These are phyloP conservation scores for Zancudomyces culisetae DNA, from an alignment of 371 early-diverging fungal species.

Conservation along the genomic window DNA sequence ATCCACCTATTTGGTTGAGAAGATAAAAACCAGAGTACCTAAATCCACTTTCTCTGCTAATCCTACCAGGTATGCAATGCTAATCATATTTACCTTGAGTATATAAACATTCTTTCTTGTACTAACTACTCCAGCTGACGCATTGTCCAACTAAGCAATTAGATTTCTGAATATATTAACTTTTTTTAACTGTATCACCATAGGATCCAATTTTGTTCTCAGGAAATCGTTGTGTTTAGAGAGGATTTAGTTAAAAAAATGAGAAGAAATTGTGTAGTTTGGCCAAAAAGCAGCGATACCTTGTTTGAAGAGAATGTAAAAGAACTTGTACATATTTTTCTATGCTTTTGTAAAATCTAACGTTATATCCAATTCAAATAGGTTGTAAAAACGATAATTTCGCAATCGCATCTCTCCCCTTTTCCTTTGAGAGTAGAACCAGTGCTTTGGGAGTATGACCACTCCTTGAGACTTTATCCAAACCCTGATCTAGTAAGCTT, in stretches of 20 bases:
- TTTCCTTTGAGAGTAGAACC: conserved; percentile 54
- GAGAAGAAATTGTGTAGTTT: conserved; percentile 50
- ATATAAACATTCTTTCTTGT: background rate
- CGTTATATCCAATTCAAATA: conserved; percentile 14
- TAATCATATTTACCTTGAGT: conserved; percentile 4
- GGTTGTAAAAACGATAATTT: conserved; percentile 64
- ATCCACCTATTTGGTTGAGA: conserved; percentile 40
- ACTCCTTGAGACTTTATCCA: conserved; percentile 68
- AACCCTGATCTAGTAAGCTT: conserved; percentile 47
- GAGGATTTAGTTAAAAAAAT: conserved; percentile 59
- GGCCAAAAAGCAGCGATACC: conserved; percentile 29
- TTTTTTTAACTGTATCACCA: background rate
- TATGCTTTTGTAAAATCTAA: background rate
- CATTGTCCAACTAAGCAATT: background rate
- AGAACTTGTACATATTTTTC: conserved; percentile 1
- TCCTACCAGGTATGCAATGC: conserved; percentile 43
- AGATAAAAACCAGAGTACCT: conserved; percentile 32
- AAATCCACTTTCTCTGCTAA: conserved; percentile 51
- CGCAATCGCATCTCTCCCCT: conserved; percentile 69
- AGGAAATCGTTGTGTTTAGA: conserved; percentile 70
- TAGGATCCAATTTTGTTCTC: conserved; percentile 62
- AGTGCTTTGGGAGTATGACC: conserved; percentile 58
- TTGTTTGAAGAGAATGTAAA: conserved; percentile 41
- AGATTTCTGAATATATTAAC: background rate
- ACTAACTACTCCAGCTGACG: background rate